Conservation (phyloP, 768 basidiomycete species). For the Lentinula aciculospora region DNA sequence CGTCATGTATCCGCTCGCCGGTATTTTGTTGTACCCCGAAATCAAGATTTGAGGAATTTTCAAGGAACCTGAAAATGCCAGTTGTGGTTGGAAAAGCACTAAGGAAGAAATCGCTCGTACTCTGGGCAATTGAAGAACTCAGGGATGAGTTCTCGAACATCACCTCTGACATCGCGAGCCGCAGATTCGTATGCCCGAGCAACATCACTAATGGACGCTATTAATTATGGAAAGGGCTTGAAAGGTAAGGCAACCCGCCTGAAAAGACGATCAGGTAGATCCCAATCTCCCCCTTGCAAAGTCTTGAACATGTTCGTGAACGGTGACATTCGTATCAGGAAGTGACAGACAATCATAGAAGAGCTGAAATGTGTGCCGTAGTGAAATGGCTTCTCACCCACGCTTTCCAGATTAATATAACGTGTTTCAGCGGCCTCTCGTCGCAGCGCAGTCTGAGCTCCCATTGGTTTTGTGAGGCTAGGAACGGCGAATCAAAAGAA, state of each 20-base stretch:
- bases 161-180: conserved; percentile 79
- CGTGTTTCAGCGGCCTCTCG: conserved; percentile 71
- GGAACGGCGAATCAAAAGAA: not conserved
- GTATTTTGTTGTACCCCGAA: conserved; percentile 70
- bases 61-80: conserved; percentile 56
- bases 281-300: conserved; percentile 91
- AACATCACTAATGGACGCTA: conserved; percentile 48
- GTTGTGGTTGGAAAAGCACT: not conserved
- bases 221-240: not conserved
- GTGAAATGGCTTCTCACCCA: conserved; percentile 85
- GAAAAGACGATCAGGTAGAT: conserved; percentile 84
- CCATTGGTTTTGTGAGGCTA: conserved; percentile 86
- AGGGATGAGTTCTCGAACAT: conserved; percentile 90
- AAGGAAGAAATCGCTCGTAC: conserved; percentile 31
- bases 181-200: conserved; percentile 82
- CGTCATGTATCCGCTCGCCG: conserved; percentile 80
- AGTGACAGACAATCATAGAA: conserved; percentile 96
- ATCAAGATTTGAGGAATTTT: conserved; percentile 74
- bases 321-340: conserved; percentile 82
- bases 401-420: conserved; percentile 69
- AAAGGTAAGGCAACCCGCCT: conserved; percentile 30
- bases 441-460: conserved; percentile 72
- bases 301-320: conserved; percentile 96
- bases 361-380: conserved; percentile 95
- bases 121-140: conserved; percentile 85